phyloP scores from a whole-genome alignment of 2,329 filamentous ascomycete genomes.

The Colletotrichum graminicola region DNA sequence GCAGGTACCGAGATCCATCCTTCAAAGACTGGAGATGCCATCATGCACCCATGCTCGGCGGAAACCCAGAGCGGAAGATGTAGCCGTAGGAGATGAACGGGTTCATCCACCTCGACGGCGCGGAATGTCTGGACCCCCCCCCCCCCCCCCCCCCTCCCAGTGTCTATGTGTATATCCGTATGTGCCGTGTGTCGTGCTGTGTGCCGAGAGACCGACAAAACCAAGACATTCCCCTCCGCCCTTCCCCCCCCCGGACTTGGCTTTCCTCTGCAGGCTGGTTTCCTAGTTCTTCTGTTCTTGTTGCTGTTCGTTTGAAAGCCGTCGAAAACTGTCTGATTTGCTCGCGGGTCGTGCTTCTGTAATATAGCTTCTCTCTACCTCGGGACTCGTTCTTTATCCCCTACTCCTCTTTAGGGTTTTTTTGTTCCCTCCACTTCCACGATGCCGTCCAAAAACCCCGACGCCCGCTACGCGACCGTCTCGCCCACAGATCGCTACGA shows the following conservation, averaged over 20 bases:
- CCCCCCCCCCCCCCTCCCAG: no score
- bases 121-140: no score
- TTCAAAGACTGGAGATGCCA: not conserved
- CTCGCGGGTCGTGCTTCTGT: not conserved
- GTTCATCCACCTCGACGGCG: not conserved
- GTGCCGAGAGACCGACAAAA: not conserved
- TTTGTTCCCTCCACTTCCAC: not conserved
- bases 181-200: not conserved
- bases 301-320: no score
- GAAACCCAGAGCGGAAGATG: not conserved
- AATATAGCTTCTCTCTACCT: not conserved
- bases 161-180: not conserved
- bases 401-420: no score
- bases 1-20: not conserved
- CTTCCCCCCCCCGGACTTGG: no score
- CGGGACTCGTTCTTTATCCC: no score
- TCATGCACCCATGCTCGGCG: not conserved
- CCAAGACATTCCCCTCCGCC: not conserved
- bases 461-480: constrained; percentile 8
- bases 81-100: not conserved
- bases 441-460: constrained; percentile 9
- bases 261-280: no score
- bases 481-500: constrained; percentile 23
- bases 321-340: no score
- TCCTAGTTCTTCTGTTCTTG: no score